Conservation (phyloP, 306 rosid species). For the Luffa acutangula region DNA sequence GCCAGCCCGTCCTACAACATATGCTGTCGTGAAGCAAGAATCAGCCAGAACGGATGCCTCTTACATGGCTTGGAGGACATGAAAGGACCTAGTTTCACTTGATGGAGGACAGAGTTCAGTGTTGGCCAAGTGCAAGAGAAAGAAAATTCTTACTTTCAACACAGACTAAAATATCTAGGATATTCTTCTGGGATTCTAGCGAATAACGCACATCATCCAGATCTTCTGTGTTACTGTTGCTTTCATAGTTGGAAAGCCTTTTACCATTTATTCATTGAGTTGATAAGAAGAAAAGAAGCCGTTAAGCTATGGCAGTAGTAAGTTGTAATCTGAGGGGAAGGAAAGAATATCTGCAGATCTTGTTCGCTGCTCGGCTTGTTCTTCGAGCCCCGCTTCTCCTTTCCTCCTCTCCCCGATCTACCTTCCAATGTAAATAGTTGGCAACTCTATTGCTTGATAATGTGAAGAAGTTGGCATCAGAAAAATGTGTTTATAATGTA, state of each 20-base stretch:
- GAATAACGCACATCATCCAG: background rate
- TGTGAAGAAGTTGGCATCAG: background rate
- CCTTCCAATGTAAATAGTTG: background rate
- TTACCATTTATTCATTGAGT: background rate
- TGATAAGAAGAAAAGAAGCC: background rate
- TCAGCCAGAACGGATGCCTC: slow-evolving; percentile 62
- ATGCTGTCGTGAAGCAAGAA: slow-evolving; percentile 37
- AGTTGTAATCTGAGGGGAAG: background rate
- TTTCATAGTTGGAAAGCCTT: background rate
- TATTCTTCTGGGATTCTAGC: background rate
- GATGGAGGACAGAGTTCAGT: slow-evolving; percentile 33
- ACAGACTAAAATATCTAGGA: background rate
- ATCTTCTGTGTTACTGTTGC: background rate
- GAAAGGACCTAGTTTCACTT: slow-evolving; percentile 88
- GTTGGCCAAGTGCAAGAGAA: background rate
- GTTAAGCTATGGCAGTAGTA: background rate
- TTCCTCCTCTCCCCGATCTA: background rate
- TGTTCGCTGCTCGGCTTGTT: background rate
- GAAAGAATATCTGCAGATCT: background rate
- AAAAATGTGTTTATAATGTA: background rate
- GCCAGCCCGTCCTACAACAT: slow-evolving; percentile 24
- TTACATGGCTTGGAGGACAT: slow-evolving; percentile 65
- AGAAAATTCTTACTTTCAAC: background rate
- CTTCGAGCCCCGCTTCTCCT: slow-evolving; percentile 9
- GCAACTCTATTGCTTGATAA: background rate